Conservation (phyloP, 192 early-diverging fungal genomes). For the Chytriomyces confervae region DNA sequence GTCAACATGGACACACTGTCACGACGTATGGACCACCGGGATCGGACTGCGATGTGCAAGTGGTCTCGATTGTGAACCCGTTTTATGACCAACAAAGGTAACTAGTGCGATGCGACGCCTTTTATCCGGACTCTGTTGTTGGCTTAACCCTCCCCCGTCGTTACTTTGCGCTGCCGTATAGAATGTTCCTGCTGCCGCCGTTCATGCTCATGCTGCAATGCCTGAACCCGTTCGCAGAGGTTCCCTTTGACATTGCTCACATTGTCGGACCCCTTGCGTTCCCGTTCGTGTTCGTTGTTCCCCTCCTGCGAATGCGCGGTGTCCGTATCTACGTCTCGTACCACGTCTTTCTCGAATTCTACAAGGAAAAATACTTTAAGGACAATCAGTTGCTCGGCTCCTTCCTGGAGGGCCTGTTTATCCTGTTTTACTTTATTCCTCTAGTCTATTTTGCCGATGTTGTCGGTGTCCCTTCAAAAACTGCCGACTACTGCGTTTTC, state of each 20-base stretch:
- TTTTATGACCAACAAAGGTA: constrained; percentile 57
- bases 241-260: constrained; percentile 57
- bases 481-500: constrained; percentile 52
- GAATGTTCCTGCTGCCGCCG: constrained; percentile 57
- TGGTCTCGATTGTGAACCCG: constrained; percentile 46
- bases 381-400: constrained; percentile 38
- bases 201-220: constrained; percentile 46
- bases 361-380: constrained; percentile 52
- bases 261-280: constrained; percentile 51
- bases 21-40: constrained; percentile 49
- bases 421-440: constrained; percentile 51
- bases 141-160: too few species aligned
- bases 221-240: constrained; percentile 40
- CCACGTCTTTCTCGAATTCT: constrained; percentile 59
- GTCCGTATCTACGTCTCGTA: constrained; percentile 61
- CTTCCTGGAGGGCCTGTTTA: constrained; percentile 47
- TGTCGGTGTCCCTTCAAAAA: constrained; percentile 56
- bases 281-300: constrained; percentile 47
- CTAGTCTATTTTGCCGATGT: constrained; percentile 51
- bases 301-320: constrained; percentile 43
- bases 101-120: too few species aligned
- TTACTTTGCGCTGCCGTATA: constrained; percentile 7
- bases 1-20: constrained; percentile 52
- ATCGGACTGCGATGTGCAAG: constrained; percentile 50
- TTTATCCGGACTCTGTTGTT: too few species aligned